Evolutionary conservation across 352 stramenopile genomes (phyloP).

Genomic region (Phytophthora ohioensis): DNA sequence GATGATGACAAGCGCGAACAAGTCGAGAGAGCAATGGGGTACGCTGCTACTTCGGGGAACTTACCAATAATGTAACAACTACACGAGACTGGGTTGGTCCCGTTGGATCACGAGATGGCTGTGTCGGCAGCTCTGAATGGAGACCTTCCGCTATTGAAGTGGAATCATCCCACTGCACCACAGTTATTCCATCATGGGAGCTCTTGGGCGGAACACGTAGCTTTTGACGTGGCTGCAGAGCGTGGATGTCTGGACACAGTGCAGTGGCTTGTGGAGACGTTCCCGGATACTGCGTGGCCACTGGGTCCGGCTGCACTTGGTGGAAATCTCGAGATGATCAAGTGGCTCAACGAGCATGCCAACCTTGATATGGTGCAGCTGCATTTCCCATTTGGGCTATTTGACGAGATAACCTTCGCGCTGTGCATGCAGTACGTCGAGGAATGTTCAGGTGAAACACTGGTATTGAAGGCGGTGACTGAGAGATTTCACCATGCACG

Average conservation of each 20-base stretch:
- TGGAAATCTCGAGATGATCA: too few species aligned
- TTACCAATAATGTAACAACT: neutral
- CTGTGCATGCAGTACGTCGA: too few species aligned
- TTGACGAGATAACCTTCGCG: too few species aligned
- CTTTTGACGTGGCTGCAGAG: slow-evolving; percentile 1
- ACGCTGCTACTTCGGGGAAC: slow-evolving; percentile 4
- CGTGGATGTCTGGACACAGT: slow-evolving; percentile 2
- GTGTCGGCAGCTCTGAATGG: slow-evolving; percentile 1
- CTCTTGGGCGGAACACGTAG: neutral
- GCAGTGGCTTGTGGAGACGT: slow-evolving; percentile 7
- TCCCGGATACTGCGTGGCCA: slow-evolving; percentile 1
- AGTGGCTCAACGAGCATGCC: too few species aligned
- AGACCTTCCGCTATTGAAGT: slow-evolving; percentile 3
- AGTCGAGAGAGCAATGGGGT: neutral
- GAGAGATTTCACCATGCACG: too few species aligned
- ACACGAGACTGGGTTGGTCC: neutral
- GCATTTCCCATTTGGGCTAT: too few species aligned
- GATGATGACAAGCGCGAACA: neutral
- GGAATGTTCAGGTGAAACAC: neutral
- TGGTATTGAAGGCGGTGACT: too few species aligned
- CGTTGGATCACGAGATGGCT: neutral
- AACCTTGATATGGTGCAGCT: too few species aligned
- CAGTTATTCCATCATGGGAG: neutral
- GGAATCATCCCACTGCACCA: neutral
- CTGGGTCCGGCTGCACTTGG: neutral